A percentile compares a stretch with the other conserved stretches of the same genome.
phyloP scores from a whole-genome alignment of 2,329 filamentous ascomycete genomes.

The Epicoccum sorghinum region DNA sequence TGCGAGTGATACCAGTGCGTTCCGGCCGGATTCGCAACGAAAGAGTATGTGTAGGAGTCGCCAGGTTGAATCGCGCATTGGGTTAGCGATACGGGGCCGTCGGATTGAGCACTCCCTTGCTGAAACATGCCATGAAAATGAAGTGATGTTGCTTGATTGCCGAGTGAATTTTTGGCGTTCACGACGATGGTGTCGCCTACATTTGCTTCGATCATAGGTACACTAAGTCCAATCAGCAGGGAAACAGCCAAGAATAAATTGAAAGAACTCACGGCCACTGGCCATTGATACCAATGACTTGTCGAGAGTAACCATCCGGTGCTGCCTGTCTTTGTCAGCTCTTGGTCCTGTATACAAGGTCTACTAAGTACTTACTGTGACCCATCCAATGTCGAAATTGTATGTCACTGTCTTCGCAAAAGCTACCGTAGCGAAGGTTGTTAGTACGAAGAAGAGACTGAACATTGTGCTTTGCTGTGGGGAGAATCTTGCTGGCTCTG shows the following conservation, averaged over 20 bases:
- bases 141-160: constrained; percentile 67
- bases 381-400: constrained; percentile 61
- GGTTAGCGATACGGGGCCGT: constrained; percentile 70
- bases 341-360: not conserved
- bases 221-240: constrained; percentile 24
- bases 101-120: constrained; percentile 74
- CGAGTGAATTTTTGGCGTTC: constrained; percentile 68
- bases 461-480: constrained; percentile 13
- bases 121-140: constrained; percentile 81
- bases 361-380: constrained; percentile 30
- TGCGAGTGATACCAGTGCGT: constrained; percentile 73
- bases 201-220: constrained; percentile 73
- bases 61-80: constrained; percentile 52
- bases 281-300: constrained; percentile 70
- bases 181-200: constrained; percentile 73
- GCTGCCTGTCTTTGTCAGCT: constrained; percentile 5
- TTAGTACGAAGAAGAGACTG: constrained; percentile 5
- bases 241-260: not conserved
- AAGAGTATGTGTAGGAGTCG: constrained; percentile 69
- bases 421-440: constrained; percentile 18
- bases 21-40: constrained; percentile 60
- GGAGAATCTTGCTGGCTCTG: too few relatives aligned
- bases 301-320: constrained; percentile 36
- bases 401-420: constrained; percentile 50
- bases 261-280: constrained; percentile 62